Conservation (phyloP, 768 basidiomycete genomes). For the Russula lepida region DNA sequence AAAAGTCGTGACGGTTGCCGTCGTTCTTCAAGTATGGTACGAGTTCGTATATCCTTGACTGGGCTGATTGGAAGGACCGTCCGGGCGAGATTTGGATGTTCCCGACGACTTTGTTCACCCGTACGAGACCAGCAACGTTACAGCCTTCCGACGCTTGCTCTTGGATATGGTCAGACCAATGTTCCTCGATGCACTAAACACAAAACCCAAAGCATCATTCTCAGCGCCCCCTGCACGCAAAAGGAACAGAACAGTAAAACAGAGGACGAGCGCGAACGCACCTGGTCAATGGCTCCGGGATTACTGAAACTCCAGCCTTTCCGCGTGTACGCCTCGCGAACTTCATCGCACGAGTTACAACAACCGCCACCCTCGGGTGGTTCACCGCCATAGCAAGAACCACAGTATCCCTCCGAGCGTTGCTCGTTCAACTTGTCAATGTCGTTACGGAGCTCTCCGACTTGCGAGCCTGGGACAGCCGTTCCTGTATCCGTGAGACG, state of each 20-base stretch:
- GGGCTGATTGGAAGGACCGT: constrained; percentile 83
- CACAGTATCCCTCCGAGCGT: constrained; percentile 67
- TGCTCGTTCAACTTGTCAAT: constrained; percentile 67
- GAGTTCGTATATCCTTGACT: constrained; percentile 74
- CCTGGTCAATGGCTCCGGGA: constrained; percentile 91
- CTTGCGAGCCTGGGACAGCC: constrained; percentile 46
- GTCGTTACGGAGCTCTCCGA: constrained; percentile 73
- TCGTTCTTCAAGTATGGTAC: constrained; percentile 92
- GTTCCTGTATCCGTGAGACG: constrained; percentile 56
- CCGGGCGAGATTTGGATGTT: constrained; percentile 95
- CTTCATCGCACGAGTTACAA: constrained; percentile 95
- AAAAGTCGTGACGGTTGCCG: constrained; percentile 86
- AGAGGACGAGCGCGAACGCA: constrained; percentile 27
- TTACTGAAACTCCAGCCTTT: constrained; percentile 93
- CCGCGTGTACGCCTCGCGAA: constrained; percentile 80
- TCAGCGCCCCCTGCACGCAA: neutral
- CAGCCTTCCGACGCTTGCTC: constrained; percentile 93
- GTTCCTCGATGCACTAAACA: constrained; percentile 84
- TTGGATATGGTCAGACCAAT: constrained; percentile 89
- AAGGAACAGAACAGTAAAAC: neutral
- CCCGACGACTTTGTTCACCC: constrained; percentile 95
- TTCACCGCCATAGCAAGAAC: constrained; percentile 90
- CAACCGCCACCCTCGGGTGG: constrained; percentile 72
- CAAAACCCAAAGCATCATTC: neutral
- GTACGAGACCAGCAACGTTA: constrained; percentile 83